Base-by-base conservation (phyloP, 2,329 filamentous ascomycete species). In the Sordariomycetes sp. region DNA sequence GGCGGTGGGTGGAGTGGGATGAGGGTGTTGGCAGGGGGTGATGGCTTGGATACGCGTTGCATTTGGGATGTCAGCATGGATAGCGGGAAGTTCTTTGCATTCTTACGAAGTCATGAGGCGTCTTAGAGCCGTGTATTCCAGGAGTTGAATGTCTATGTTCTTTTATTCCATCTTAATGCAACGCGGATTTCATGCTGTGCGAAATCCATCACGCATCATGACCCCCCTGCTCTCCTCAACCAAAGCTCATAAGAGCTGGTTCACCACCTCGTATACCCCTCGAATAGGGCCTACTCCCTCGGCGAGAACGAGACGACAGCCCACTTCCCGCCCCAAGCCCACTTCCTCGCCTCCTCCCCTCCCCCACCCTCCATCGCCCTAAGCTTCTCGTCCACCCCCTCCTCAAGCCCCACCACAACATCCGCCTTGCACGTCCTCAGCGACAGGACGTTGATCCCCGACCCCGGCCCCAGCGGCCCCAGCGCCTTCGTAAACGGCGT, bases 311-410 rank as follows among this genome's bases (percentile, higher is more conserved):
- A 91, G 4, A 96, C 86, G n/a, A 97, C 90, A 6, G 93, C 93
- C 89, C 90, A 97, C 72, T 97, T 97, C 50, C 93, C 93, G 67
- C 83, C 88, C 92, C 92, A 97, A 0, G 90, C 92, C 93, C 93
- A 97, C 70, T 89, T 88, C 59, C 94, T 80, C 25, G 83, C 80
- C 70, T 87, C 71, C 63, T 90, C 85, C 18, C 86, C 88, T 3
- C 88, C 89, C 1, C 88, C 89, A 18, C 79, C 84, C 57, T 89
- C 84, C 57, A 74, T 79, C 10, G 80, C 76, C 63, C 80, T 84
- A 57, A 97, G 76, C 69, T 86, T 83, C 74, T 97, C 91, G 67
- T 99, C 94, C 68, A 87, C 82, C 7, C 93, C 92, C 10, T 83
- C 71, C 16, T 85, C 79, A n/a, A 99, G 77, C 0, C 91, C 93